A percentile compares a stretch with the other conserved stretches of the same genome.
phyloP scores from a whole-genome alignment of 202 grass and related monocot genomes.

The Panicum virgatum region DNA sequence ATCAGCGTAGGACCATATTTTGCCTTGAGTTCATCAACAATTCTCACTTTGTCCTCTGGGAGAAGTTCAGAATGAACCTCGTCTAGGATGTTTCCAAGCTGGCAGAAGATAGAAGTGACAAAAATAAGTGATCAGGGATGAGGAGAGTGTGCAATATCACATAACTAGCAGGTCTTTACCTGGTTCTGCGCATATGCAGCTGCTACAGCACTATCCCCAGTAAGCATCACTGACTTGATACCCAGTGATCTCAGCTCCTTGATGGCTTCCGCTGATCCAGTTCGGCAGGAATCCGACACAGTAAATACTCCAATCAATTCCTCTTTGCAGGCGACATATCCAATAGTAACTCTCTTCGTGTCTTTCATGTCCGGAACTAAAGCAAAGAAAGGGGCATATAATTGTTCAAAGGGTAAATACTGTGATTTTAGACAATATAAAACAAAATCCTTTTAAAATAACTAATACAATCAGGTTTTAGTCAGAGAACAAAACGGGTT shows the following conservation, averaged over 20 bases:
- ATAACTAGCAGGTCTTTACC: constrained; percentile 40
- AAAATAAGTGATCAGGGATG: not conserved
- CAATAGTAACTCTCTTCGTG: constrained; percentile 67
- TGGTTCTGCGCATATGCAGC: constrained; percentile 82
- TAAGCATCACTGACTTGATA: constrained; percentile 91
- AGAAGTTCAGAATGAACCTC: constrained; percentile 82
- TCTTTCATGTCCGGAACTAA: constrained; percentile 63
- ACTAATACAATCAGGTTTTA: not conserved
- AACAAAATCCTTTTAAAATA: not conserved
- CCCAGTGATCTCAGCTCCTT: constrained; percentile 71
- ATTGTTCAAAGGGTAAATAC: not conserved
- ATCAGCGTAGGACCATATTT: constrained; percentile 71
- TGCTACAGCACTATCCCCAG: constrained; percentile 73
- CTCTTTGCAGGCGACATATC: constrained; percentile 59
- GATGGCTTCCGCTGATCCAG: constrained; percentile 79
- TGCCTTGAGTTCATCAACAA: constrained; percentile 71
- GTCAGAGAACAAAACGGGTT: not conserved
- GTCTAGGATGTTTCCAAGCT: constrained; percentile 72
- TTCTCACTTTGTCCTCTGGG: constrained; percentile 84
- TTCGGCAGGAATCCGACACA: constrained; percentile 85
- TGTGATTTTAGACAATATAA: not conserved
- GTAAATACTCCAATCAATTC: constrained; percentile 76
- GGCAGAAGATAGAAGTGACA: constrained; percentile 14
- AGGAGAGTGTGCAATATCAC: not conserved
- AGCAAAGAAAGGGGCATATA: constrained; percentile 9